Percentiles rank a stretch among this genome's conserved stretches.
These are phyloP conservation scores for Punica granatum DNA, from an alignment of 345 rosid species.

Conservation along the genomic window DNA sequence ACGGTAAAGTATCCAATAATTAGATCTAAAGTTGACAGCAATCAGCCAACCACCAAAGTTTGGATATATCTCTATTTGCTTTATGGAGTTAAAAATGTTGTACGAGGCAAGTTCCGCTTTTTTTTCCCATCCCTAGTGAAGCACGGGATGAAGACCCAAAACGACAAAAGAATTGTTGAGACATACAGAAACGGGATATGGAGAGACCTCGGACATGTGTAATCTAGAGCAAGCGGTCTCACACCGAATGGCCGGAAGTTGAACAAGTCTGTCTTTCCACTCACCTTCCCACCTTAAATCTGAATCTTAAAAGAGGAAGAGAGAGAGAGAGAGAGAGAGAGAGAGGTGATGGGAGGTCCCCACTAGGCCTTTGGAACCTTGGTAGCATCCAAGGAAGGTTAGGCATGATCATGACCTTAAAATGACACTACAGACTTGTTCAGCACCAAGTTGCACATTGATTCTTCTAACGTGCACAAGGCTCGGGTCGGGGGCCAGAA, in stretches of 20 bases:
- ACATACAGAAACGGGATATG: no score
- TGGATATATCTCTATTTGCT: not conserved
- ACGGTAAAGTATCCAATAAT: not conserved
- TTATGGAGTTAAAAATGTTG: not conserved
- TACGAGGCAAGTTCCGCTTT: not conserved
- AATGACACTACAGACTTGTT: not conserved
- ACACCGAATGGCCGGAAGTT: no score
- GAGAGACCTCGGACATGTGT: no score
- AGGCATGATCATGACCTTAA: not conserved
- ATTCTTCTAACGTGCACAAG: not conserved
- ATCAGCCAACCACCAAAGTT: not conserved
- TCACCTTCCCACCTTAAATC: not conserved
- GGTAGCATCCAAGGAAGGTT: not conserved
- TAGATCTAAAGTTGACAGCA: not conserved
- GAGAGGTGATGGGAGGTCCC: not conserved
- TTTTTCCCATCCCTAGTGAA: no score
- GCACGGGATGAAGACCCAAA: no score
- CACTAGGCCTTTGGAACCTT: not conserved
- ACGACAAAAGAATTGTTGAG: no score
- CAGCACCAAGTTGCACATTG: not conserved
- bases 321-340: not conserved
- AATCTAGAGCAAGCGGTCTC: no score
- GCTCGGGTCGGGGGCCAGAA: not conserved
- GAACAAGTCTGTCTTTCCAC: no score
- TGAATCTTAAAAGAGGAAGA: not conserved